A percentile compares a stretch with the other conserved stretches of the same genome.
phyloP scores from a whole-genome alignment of 176 grass and related monocot species.

The Miscanthus lutarioriparius region DNA sequence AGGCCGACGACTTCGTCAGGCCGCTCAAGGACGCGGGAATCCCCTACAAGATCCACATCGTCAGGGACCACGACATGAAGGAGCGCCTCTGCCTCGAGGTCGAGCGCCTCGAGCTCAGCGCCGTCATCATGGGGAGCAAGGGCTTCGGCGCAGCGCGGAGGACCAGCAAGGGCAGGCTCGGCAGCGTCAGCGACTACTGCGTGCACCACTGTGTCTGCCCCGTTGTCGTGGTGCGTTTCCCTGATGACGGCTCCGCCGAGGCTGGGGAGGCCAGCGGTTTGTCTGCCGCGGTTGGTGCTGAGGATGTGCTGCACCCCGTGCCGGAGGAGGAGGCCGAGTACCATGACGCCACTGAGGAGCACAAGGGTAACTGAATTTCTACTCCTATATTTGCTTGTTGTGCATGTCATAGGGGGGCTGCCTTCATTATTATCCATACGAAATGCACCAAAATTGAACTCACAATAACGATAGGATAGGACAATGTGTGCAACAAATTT shows the following conservation, averaged over 20 bases:
- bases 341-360: conserved; percentile 73
- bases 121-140: conserved; percentile 96
- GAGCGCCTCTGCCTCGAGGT: conserved; percentile 99
- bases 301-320: conserved; percentile 66
- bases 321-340: conserved; percentile 86
- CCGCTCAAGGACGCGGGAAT: conserved; percentile 71
- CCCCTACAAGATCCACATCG: conserved; percentile 95
- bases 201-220: conserved; percentile 66
- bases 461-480: background rate
- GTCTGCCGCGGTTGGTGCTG: background rate
- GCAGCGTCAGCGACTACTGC: conserved; percentile 66
- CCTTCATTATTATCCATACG: background rate
- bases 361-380: conserved; percentile 61
- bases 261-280: conserved; percentile 7
- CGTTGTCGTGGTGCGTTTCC: conserved; percentile 83
- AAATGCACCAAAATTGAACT: background rate
- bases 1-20: conserved; percentile 73
- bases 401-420: background rate
- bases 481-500: no score
- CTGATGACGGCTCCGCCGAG: conserved; percentile 47
- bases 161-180: conserved; percentile 75
- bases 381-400: background rate
- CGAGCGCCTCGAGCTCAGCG: conserved; percentile 81
- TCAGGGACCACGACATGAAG: conserved; percentile 98
- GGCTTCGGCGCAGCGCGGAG: conserved; percentile 72